These are phyloP conservation scores for Ceratobasidium theobromae DNA, from an alignment of 1,284 basidiomycete species.

Conservation along the genomic window DNA sequence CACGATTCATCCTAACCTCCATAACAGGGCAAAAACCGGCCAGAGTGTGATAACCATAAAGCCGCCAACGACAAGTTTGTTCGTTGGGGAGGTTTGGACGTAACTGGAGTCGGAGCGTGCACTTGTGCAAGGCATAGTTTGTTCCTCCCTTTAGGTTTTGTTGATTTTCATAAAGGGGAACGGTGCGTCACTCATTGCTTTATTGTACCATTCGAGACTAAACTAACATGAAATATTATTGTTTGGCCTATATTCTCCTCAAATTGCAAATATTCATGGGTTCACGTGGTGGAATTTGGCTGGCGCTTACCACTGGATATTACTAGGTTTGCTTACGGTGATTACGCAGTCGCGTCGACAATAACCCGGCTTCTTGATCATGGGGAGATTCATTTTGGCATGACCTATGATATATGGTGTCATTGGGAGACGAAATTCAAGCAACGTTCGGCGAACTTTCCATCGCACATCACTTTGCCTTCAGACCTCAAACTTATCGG, in stretches of 20 bases:
- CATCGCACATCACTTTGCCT: not conserved
- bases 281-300: no score
- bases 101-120: not conserved
- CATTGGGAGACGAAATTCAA: not conserved
- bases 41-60: not conserved
- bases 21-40: not conserved
- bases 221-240: no score
- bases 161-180: not conserved
- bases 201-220: not conserved
- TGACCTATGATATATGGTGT: slow-evolving; percentile 8
- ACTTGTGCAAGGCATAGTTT: slow-evolving; percentile 1
- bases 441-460: not conserved
- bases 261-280: no score
- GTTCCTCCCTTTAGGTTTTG: not conserved
- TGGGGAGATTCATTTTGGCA: not conserved
- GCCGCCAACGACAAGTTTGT: not conserved
- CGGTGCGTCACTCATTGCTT: not conserved
- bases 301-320: not conserved
- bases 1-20: no score
- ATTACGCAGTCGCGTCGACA: not conserved
- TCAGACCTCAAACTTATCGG: not conserved
- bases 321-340: not conserved
- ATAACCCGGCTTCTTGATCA: not conserved
- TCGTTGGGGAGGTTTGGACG: not conserved
- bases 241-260: no score